Percentiles rank a stretch among this genome's conserved stretches.
Evolutionary conservation across 2,329 filamentous ascomycete species (phyloP).

Genomic region (Neofusicoccum laricinum): DNA sequence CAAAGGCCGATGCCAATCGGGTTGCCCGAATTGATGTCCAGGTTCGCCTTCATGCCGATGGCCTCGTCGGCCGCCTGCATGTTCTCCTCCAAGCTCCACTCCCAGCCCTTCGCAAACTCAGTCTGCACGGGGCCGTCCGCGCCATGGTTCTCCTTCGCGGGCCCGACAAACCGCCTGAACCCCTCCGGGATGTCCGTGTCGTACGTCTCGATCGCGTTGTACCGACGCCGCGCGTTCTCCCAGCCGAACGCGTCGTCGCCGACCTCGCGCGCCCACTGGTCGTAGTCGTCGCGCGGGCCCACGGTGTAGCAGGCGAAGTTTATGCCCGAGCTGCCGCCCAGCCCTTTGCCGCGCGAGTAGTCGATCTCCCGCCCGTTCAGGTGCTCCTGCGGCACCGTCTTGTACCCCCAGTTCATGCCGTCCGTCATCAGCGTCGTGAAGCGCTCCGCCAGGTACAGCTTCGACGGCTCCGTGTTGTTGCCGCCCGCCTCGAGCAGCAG

Average conservation of each 20-base stretch:
- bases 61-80: constrained; percentile 40
- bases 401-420: constrained; percentile 51
- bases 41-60: constrained; percentile 50
- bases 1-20: constrained; percentile 54
- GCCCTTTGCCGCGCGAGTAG: constrained; percentile 45
- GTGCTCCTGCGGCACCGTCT: constrained; percentile 38
- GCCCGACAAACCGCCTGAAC: constrained; percentile 45
- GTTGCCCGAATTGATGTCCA: constrained; percentile 58
- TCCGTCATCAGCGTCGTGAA: constrained; percentile 50
- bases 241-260: constrained; percentile 57
- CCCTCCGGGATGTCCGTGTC: constrained; percentile 32
- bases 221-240: constrained; percentile 51
- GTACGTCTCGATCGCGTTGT: constrained; percentile 55
- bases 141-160: constrained; percentile 49
- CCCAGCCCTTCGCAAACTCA: constrained; percentile 49
- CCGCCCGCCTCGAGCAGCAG: constrained; percentile 62
- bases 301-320: constrained; percentile 50
- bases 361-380: constrained; percentile 37
- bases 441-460: constrained; percentile 50
- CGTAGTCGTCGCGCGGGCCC: constrained; percentile 59
- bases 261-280: constrained; percentile 57
- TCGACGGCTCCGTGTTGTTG: constrained; percentile 36
- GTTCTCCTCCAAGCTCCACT: constrained; percentile 50
- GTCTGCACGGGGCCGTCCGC: constrained; percentile 47
- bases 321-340: constrained; percentile 46